Conservation (phyloP, 257 asterid species). For the Haberlea rhodopensis region DNA sequence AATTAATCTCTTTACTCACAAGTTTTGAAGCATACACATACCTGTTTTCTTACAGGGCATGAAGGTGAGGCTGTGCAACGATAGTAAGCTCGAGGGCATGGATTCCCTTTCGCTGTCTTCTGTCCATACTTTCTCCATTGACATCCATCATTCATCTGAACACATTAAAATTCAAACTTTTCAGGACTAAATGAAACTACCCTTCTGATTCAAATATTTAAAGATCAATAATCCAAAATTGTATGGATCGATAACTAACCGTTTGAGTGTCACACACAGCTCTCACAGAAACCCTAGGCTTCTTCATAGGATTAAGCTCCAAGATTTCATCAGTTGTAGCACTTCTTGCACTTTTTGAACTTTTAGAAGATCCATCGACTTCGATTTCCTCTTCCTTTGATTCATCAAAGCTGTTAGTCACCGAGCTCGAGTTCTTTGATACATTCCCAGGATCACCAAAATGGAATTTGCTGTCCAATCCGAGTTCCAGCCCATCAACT, state of each 20-base stretch:
- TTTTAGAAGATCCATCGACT: neutral
- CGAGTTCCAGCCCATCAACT: constrained; percentile 38
- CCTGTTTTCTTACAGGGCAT: constrained; percentile 62
- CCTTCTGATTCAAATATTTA: neutral
- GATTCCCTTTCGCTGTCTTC: constrained; percentile 51
- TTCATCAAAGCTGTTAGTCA: constrained; percentile 24
- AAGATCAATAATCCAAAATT: neutral
- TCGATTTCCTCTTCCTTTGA: constrained; percentile 28
- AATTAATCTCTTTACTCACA: neutral
- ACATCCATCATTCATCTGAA: constrained; percentile 58
- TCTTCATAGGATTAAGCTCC: constrained; percentile 42
- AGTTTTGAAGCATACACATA: neutral
- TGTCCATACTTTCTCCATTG: constrained; percentile 69
- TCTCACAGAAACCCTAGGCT: constrained; percentile 54
- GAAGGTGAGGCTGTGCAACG: constrained; percentile 49
- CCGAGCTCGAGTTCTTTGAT: constrained; percentile 14
- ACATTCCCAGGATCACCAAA: neutral
- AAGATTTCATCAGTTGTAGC: constrained; percentile 31
- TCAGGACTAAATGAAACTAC: neutral
- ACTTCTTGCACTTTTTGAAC: constrained; percentile 29
- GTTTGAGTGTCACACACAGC: constrained; percentile 50
- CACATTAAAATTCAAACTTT: neutral
- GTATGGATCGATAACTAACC: constrained; percentile 25
- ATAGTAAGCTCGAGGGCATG: constrained; percentile 61
- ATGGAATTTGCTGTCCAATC: constrained; percentile 30